Conservation (phyloP, 2,329 filamentous ascomycete genomes). For the Colletotrichum tropicale region DNA sequence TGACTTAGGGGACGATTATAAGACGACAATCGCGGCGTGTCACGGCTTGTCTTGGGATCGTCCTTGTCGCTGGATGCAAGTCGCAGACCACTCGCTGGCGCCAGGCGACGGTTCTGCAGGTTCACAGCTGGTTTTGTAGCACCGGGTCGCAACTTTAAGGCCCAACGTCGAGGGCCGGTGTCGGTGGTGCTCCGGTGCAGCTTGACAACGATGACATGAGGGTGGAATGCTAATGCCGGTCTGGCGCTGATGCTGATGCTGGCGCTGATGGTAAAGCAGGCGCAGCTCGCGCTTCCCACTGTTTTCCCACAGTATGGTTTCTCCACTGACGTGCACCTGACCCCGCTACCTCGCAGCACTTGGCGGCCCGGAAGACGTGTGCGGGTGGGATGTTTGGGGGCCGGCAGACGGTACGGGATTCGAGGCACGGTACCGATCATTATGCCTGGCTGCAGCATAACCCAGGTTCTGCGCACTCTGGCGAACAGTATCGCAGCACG, state of each 20-base stretch:
- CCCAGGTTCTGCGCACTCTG: neutral
- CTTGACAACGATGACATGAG: neutral
- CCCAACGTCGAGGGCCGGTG: neutral
- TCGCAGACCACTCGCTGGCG: constrained; percentile 1
- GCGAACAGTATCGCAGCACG: neutral
- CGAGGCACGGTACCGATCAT: neutral
- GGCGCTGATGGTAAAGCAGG: neutral
- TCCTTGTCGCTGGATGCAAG: constrained; percentile 12
- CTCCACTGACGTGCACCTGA: constrained; percentile 8
- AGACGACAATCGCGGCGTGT: constrained; percentile 12
- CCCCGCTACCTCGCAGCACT: constrained; percentile 1
- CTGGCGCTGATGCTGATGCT: neutral
- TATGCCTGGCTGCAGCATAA: neutral
- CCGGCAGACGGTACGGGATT: neutral
- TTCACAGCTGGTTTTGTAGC: neutral
- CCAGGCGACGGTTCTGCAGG: neutral
- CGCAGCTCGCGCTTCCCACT: constrained; percentile 9
- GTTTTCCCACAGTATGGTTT: neutral
- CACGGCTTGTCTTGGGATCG: constrained; percentile 11
- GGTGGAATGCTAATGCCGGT: neutral
- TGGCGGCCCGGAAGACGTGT: constrained; percentile 4
- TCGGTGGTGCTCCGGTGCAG: neutral
- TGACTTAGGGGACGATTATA: constrained; percentile 13
- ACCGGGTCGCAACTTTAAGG: neutral
- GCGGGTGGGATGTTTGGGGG: constrained; percentile 2